A percentile compares a stretch with the other conserved stretches of the same genome.
phyloP scores from a whole-genome alignment of 768 basidiomycete species.

The Phylloporus sp. region DNA sequence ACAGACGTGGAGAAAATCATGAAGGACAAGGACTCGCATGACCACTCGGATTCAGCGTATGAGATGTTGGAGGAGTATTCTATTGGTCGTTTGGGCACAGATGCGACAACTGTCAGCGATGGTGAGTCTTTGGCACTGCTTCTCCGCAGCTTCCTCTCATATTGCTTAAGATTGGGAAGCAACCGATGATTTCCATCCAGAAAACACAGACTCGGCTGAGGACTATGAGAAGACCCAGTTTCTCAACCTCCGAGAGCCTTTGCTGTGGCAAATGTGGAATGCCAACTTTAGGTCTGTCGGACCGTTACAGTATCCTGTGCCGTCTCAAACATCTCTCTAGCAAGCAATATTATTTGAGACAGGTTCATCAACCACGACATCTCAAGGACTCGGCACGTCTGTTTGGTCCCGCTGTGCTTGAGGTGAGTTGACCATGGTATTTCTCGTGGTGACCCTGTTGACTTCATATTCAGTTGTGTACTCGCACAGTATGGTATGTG shows the following conservation, averaged over 20 bases:
- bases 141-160: slow-evolving; percentile 7
- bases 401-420: slow-evolving; percentile 78
- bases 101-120: slow-evolving; percentile 72
- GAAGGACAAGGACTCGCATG: slow-evolving; percentile 77
- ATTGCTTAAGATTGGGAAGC: slow-evolving; percentile 75
- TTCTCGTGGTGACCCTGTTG: not conserved
- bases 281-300: slow-evolving; percentile 72
- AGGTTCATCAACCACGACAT: slow-evolving; percentile 96
- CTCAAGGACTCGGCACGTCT: slow-evolving; percentile 78
- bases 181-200: slow-evolving; percentile 85
- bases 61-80: slow-evolving; percentile 87
- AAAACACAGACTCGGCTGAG: slow-evolving; percentile 74
- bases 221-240: slow-evolving; percentile 92
- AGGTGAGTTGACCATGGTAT: slow-evolving; percentile 44
- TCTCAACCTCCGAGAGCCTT: slow-evolving; percentile 81
- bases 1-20: slow-evolving; percentile 78
- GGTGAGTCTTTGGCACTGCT: slow-evolving; percentile 43
- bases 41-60: slow-evolving; percentile 88
- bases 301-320: not conserved
- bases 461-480: slow-evolving; percentile 53
- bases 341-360: slow-evolving; percentile 93
- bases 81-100: slow-evolving; percentile 77
- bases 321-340: slow-evolving; percentile 34
- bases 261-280: slow-evolving; percentile 84
- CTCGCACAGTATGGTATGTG: slow-evolving; percentile 89